Percentiles rank a stretch among this genome's conserved stretches.
Evolutionary conservation across 2,329 filamentous ascomycete genomes (phyloP).

Genomic region (Monascus ruber): DNA sequence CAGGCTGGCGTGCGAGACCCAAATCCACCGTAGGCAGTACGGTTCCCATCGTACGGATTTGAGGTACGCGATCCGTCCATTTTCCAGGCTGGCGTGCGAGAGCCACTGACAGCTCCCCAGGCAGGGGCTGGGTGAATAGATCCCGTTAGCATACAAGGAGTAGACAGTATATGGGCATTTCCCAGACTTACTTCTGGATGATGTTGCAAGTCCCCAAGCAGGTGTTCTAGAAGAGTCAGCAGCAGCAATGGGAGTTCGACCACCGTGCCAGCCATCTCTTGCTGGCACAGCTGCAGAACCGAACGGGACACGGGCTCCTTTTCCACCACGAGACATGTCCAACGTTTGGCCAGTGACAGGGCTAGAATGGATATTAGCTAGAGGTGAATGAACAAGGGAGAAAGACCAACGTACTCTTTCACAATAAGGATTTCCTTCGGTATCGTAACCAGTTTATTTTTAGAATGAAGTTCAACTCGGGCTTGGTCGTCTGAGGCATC

Average conservation of each 20-base stretch:
- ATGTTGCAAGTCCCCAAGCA: constrained; percentile 54
- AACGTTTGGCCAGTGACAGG: constrained; percentile 64
- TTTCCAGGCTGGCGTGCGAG: constrained; percentile 42
- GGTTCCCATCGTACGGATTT: constrained; percentile 56
- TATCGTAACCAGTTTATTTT: constrained; percentile 81
- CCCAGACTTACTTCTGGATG: constrained; percentile 47
- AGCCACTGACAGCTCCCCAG: constrained; percentile 33
- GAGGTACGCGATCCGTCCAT: constrained; percentile 45
- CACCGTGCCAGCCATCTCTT: constrained; percentile 47
- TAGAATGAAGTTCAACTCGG: constrained; percentile 86
- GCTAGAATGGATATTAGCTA: constrained; percentile 14
- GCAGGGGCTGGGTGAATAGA: constrained; percentile 24
- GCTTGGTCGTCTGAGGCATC: constrained; percentile 79
- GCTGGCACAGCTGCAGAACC: constrained; percentile 34
- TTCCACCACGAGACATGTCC: constrained; percentile 48
- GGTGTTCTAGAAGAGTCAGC: constrained; percentile 58
- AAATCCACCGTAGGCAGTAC: constrained; percentile 59
- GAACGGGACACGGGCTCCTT: constrained; percentile 36
- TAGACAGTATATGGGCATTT: neutral
- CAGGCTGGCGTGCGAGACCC: constrained; percentile 64
- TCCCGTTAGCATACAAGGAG: constrained; percentile 11
- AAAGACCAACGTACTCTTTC: constrained; percentile 55
- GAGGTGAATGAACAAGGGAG: constrained; percentile 1
- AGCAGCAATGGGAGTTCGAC: constrained; percentile 56
- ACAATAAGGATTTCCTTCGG: constrained; percentile 71